Evolutionary conservation across 805 yeast genomes (phyloP), one percentile per base, ranked within the genome.

Genomic region (Kazachstania bromeliacearum): DNA sequence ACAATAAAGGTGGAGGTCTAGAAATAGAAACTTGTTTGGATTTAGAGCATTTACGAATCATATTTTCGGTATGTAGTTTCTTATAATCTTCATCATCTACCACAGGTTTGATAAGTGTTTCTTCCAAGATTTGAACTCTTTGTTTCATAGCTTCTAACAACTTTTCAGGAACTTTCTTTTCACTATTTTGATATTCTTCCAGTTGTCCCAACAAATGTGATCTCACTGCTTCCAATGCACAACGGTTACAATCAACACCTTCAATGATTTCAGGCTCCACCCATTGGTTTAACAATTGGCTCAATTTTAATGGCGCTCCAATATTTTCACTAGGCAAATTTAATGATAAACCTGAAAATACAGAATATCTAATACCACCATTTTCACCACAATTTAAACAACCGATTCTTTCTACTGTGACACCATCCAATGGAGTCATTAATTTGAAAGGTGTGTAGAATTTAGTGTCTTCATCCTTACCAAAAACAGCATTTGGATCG

Each of bases 181-280:
- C 34, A 17, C 43, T 40, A 7, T 36, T 24, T 43, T 57, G 39
- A 47, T 57, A 40, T 44, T 61, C 33, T 17, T 51, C 37, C 25
- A 61, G 38, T 42, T 70, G 70, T 12, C 57, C 63, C 14, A 47
- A 35, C 23, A 79, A 59, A 43, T 69, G 75, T n/a, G 66, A 68
- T 35, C 59, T 62, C 9, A 83, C 78, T 40, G 77, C 77, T 20
- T 59, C 57, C 45, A 89, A 66, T 3, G 94, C 89, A 65, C 97
- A 89, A 50, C 97, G 70, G 52, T 88, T 85, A 64, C 98, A 89
- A 59, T 87, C 89, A 25, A 89, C 98, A 31, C 87, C 95, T 46
- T 85, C 88, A 40, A 89, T 87, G 16, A 82, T 74, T 54, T 89
- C 98, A 27, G 88, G 84, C 38, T 73, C 69, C 5, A 68, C 73